A percentile compares a stretch with the other conserved stretches of the same genome.
phyloP scores from a whole-genome alignment of 2,329 filamentous ascomycete genomes.

The Beauveria bassiana region DNA sequence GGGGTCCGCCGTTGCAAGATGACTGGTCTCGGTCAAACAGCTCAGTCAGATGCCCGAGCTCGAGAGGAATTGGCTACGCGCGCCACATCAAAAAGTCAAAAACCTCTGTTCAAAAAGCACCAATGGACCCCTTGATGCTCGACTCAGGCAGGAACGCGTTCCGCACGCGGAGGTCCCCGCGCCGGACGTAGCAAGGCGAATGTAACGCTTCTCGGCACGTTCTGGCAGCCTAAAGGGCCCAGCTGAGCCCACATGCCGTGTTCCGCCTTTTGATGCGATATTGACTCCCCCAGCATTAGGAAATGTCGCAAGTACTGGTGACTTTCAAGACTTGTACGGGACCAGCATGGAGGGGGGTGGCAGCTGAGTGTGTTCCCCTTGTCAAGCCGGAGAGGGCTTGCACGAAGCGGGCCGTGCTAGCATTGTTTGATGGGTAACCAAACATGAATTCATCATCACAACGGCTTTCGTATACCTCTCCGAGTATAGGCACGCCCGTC shows the following conservation, averaged over 20 bases:
- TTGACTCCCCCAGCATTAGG: neutral
- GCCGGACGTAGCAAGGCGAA: too few relatives aligned
- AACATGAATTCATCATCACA: neutral
- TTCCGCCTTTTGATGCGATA: neutral
- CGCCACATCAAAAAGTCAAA: too few relatives aligned
- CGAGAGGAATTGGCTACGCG: too few relatives aligned
- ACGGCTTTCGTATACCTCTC: neutral
- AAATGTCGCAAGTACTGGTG: conserved; percentile 5
- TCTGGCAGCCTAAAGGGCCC: neutral
- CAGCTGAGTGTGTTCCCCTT: neutral
- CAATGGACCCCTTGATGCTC: too few relatives aligned
- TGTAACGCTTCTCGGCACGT: neutral
- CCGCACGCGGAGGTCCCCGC: too few relatives aligned
- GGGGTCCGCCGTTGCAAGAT: too few relatives aligned
- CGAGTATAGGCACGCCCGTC: neutral
- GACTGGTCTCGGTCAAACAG: too few relatives aligned
- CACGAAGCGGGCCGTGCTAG: neutral
- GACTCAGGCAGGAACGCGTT: too few relatives aligned
- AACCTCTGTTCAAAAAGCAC: too few relatives aligned
- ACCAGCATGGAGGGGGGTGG: neutral
- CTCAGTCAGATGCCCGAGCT: too few relatives aligned
- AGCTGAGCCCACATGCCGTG: neutral
- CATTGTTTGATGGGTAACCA: neutral
- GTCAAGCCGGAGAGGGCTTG: neutral
- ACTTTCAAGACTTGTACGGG: neutral